These are phyloP conservation scores for Verticillium longisporum DNA, from an alignment of 2,329 filamentous ascomycete species.

Conservation along the genomic window DNA sequence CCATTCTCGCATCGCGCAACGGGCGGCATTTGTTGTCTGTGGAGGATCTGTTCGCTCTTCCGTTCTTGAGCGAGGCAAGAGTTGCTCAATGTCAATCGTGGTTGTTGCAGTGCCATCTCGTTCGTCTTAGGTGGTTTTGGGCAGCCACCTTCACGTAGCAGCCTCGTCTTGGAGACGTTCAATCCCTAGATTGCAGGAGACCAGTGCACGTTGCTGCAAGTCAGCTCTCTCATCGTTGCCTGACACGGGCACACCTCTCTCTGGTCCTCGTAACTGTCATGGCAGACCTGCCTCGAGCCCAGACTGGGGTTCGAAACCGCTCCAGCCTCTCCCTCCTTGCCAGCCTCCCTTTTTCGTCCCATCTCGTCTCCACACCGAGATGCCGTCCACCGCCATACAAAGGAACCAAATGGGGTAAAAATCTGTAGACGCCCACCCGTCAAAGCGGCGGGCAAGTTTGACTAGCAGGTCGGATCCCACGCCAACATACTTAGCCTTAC, in stretches of 20 bases:
- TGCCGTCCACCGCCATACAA: background rate
- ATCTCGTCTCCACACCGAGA: background rate
- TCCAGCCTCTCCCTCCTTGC: background rate
- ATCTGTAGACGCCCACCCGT: background rate
- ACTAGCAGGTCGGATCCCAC: background rate
- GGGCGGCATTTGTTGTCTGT: background rate
- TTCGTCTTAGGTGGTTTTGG: too few relatives aligned
- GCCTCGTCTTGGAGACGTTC: background rate
- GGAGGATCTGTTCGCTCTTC: background rate
- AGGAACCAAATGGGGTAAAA: background rate
- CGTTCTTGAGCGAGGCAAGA: background rate
- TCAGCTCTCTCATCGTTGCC: background rate
- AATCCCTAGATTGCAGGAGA: background rate
- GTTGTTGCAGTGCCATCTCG: background rate
- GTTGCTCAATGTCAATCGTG: background rate
- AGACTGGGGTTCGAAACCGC: background rate
- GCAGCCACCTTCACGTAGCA: too few relatives aligned
- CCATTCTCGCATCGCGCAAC: background rate
- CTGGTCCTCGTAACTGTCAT: background rate
- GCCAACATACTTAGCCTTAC: background rate
- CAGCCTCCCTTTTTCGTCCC: background rate
- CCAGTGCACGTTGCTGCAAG: background rate
- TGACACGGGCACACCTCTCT: too few relatives aligned
- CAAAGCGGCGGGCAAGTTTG: background rate
- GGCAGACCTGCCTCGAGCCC: background rate